Percentiles rank a stretch among this genome's conserved stretches.
phyloP scores from a whole-genome alignment of 2,329 filamentous ascomycete species.

The Alternaria incomplexa region DNA sequence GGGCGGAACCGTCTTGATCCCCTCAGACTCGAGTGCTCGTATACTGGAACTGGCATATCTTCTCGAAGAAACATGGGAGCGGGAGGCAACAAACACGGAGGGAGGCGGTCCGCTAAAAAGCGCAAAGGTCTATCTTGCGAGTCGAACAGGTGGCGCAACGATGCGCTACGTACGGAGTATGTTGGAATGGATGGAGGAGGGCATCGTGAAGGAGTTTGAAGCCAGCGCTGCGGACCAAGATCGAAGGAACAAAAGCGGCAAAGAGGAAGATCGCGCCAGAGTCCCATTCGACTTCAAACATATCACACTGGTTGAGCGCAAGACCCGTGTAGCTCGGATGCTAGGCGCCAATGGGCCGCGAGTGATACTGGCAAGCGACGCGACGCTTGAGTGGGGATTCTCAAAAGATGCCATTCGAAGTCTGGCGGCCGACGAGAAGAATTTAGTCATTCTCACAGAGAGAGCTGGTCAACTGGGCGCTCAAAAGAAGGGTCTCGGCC shows the following conservation, averaged over 20 bases:
- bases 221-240: slow-evolving; percentile 52
- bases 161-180: slow-evolving; percentile 92
- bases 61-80: slow-evolving; percentile 85
- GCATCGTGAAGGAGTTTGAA: slow-evolving; percentile 90
- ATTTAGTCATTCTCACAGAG: slow-evolving; percentile 88
- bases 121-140: slow-evolving; percentile 77
- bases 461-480: slow-evolving; percentile 58
- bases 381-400: slow-evolving; percentile 92
- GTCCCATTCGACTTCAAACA: slow-evolving; percentile 92
- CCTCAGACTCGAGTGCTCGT: slow-evolving; percentile 92
- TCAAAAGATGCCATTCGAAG: slow-evolving; percentile 78
- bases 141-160: slow-evolving; percentile 83
- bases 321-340: slow-evolving; percentile 77
- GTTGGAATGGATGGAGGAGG: slow-evolving; percentile 99
- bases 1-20: slow-evolving; percentile 90
- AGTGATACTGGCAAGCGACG: slow-evolving; percentile 90
- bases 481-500: slow-evolving; percentile 60
- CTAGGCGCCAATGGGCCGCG: slow-evolving; percentile 61
- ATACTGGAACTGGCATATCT: slow-evolving; percentile 91
- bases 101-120: slow-evolving; percentile 56
- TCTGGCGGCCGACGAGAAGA: slow-evolving; percentile 77
- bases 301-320: slow-evolving; percentile 81
- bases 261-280: slow-evolving; percentile 57
- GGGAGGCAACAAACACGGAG: slow-evolving; percentile 32
- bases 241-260: slow-evolving; percentile 43